Conservation (phyloP, 139 green algal species). For the Mychonastes homosphaera region DNA sequence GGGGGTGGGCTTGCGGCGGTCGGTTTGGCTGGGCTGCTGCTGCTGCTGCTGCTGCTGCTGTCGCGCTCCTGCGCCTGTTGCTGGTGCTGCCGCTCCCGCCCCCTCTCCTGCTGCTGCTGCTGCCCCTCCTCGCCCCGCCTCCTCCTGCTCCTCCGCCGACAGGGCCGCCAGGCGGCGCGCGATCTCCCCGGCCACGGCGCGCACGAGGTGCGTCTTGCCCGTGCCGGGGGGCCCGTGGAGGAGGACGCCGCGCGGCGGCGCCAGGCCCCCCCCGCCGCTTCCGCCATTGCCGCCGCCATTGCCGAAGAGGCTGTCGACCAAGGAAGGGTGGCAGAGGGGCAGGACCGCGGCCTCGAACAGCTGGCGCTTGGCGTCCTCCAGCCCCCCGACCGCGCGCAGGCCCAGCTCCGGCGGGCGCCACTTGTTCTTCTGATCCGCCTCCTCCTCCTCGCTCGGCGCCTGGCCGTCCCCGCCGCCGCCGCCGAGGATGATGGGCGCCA, state of each 20-base stretch:
- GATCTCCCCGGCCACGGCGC: slow-evolving; percentile 54
- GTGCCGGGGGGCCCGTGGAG: slow-evolving; percentile 53
- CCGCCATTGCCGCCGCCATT: background rate
- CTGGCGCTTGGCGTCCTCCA: slow-evolving; percentile 36
- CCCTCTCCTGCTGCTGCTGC: background rate
- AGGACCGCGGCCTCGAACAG: slow-evolving; percentile 74
- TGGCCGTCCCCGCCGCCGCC: background rate
- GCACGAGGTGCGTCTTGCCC: slow-evolving; percentile 60
- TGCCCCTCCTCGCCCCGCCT: too few species aligned
- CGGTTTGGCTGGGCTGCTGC: background rate
- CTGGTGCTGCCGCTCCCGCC: background rate
- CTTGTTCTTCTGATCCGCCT: slow-evolving; percentile 7
- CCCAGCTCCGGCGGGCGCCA: background rate
- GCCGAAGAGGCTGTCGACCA: background rate
- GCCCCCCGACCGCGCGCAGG: slow-evolving; percentile 31
- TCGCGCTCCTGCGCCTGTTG: background rate
- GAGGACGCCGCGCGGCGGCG: slow-evolving; percentile 41
- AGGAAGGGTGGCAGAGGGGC: slow-evolving; percentile 64
- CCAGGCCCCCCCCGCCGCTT: background rate
- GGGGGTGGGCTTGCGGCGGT: slow-evolving; percentile 9
- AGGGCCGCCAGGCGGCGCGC: too few species aligned
- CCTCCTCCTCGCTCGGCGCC: background rate
- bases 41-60: slow-evolving; percentile 1
- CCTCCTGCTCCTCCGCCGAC: too few species aligned
- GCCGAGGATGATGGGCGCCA: slow-evolving; percentile 40